These are phyloP conservation scores for Hericium coralloides DNA, from an alignment of 768 basidiomycete genomes.

Conservation along the genomic window DNA sequence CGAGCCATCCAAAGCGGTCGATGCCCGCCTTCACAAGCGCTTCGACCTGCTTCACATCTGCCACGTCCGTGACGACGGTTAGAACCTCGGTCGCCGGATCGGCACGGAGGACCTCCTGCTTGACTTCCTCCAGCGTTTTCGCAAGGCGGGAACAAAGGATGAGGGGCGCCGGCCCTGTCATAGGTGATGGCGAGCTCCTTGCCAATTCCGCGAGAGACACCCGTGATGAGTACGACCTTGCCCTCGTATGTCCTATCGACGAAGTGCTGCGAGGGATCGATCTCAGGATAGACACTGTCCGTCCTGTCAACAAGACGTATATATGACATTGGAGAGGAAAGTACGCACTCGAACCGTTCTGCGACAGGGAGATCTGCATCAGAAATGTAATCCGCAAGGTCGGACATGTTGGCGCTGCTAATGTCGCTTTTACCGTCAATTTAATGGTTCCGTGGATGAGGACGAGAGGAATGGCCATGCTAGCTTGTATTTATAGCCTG, in stretches of 20 bases:
- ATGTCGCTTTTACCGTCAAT: no score
- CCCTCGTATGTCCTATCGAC: constrained; percentile 8
- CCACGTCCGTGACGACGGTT: constrained; percentile 17
- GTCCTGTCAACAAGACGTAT: no score
- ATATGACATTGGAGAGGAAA: no score
- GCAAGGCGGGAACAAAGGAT: constrained; percentile 9
- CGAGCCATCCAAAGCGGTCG: constrained; percentile 19
- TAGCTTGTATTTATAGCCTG: no score
- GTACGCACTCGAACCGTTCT: no score
- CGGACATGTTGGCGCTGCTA: no score
- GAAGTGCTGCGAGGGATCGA: background rate
- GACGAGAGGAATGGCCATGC: no score
- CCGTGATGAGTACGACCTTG: constrained; percentile 18
- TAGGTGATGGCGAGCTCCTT: constrained; percentile 15
- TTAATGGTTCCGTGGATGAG: no score
- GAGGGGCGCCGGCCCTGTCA: constrained; percentile 18
- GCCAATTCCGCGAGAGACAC: constrained; percentile 18
- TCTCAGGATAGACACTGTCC: background rate
- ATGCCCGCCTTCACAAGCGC: constrained; percentile 15
- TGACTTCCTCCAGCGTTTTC: constrained; percentile 13
- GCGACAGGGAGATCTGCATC: no score
- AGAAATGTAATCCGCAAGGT: no score
- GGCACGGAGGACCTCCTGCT: constrained; percentile 8
- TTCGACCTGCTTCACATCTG: constrained; percentile 12
- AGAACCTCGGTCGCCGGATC: constrained; percentile 6